Evolutionary conservation across 352 stramenopile species (phyloP).

Genomic region (Pythium monospermum): DNA sequence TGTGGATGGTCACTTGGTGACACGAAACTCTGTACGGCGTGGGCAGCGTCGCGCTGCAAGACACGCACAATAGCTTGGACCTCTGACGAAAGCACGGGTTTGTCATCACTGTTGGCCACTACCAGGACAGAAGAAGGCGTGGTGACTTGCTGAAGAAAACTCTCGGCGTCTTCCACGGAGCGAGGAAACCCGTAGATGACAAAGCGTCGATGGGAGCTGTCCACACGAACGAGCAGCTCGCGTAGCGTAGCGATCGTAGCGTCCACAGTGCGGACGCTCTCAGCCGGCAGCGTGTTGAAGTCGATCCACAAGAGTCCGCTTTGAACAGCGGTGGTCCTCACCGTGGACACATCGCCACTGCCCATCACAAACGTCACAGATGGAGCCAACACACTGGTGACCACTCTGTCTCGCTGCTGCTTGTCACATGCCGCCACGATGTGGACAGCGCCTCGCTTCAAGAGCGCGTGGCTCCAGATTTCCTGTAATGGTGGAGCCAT

Average conservation of each 20-base stretch:
- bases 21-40: conserved; percentile 12
- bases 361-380: conserved; percentile 8
- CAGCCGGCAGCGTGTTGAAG: background rate
- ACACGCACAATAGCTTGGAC: background rate
- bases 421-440: background rate
- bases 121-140: conserved; percentile 7
- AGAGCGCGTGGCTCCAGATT: too few relatives aligned
- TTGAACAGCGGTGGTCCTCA: background rate
- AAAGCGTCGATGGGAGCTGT: background rate
- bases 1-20: background rate
- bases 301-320: conserved; percentile 12
- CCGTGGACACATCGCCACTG: background rate
- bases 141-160: conserved; percentile 1
- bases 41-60: conserved; percentile 2
- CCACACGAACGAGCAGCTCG: background rate
- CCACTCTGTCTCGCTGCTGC: background rate
- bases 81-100: background rate
- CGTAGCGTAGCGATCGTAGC: background rate
- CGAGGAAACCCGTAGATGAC: conserved; percentile 16
- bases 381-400: conserved; percentile 1
- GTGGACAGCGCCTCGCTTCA: conserved; percentile 6
- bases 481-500: too few relatives aligned
- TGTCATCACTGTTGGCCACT: background rate
- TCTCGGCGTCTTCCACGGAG: conserved; percentile 1
- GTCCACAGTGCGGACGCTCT: background rate